Conservation (phyloP, 2,329 filamentous ascomycete genomes). For the Fusarium sp. region DNA sequence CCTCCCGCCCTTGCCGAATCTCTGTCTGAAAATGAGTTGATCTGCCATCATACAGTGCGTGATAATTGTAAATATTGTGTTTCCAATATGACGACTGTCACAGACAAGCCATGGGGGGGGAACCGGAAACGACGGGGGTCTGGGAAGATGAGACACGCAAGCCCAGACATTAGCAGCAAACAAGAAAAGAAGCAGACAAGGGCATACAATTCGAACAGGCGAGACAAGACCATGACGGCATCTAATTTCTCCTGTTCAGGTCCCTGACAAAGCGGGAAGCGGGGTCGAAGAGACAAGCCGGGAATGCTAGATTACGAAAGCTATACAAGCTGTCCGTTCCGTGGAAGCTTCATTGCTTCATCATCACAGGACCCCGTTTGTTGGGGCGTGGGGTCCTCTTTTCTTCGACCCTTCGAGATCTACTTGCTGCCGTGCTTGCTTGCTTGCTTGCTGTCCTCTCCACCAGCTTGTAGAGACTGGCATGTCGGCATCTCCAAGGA, state of each 20-base stretch:
- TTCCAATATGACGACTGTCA: constrained; percentile 13
- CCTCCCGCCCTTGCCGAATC: constrained; percentile 16
- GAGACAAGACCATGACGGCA: constrained; percentile 11
- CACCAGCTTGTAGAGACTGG: background rate
- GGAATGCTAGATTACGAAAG: constrained; percentile 7
- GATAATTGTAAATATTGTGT: constrained; percentile 27
- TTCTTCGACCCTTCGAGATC: background rate
- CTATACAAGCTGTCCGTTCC: background rate
- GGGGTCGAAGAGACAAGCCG: background rate
- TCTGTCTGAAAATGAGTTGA: constrained; percentile 5
- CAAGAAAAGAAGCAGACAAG: background rate
- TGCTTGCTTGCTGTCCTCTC: background rate
- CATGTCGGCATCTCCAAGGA: constrained; percentile 5
- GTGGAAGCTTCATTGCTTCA: background rate
- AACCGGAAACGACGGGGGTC: constrained; percentile 4
- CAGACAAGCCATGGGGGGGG: constrained; percentile 12
- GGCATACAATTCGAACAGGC: constrained; percentile 4
- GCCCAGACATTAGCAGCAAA: constrained; percentile 1
- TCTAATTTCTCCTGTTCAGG: constrained; percentile 3
- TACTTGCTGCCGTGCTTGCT: background rate
- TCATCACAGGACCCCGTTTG: background rate
- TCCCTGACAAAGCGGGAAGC: constrained; percentile 3
- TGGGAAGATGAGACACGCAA: constrained; percentile 23
- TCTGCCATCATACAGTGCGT: constrained; percentile 4
- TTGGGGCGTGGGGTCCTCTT: background rate